Conservation (phyloP, 2,329 filamentous ascomycete species). For the Pleoardoris graminearum region DNA sequence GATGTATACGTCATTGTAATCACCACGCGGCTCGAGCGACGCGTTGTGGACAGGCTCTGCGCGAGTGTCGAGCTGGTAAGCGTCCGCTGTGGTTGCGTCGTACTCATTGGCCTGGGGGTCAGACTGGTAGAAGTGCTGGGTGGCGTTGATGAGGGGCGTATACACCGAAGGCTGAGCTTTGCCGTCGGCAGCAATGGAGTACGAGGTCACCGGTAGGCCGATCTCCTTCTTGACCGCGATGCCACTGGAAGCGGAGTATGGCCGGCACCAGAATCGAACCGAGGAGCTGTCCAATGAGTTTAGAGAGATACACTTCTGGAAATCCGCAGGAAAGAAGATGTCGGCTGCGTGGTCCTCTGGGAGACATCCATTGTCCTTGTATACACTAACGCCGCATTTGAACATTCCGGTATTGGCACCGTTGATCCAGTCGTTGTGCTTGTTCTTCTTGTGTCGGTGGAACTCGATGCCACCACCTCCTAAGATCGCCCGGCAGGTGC, state of each 20-base stretch:
- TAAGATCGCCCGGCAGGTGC: constrained; percentile 21
- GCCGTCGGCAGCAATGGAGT: constrained; percentile 17
- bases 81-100: background rate
- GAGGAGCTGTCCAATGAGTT: background rate
- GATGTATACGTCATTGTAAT: constrained; percentile 14
- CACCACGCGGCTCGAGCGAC: constrained; percentile 9
- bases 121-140: background rate
- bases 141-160: constrained; percentile 2
- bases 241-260: background rate
- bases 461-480: constrained; percentile 16
- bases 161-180: constrained; percentile 4
- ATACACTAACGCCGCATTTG: constrained; percentile 20
- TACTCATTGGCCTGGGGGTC: background rate
- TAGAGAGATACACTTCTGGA: constrained; percentile 13
- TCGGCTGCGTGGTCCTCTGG: background rate
- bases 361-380: constrained; percentile 14
- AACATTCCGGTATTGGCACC: constrained; percentile 16
- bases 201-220: constrained; percentile 13
- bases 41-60: background rate
- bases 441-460: constrained; percentile 20
- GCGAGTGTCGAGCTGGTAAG: background rate
- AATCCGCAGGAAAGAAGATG: constrained; percentile 10
- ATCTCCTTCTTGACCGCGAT: constrained; percentile 1
- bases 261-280: constrained; percentile 21
- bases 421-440: constrained; percentile 20